Evolutionary conservation across 2,329 filamentous ascomycete genomes (phyloP).

Genomic region (Pyrenochaeta sp.): DNA sequence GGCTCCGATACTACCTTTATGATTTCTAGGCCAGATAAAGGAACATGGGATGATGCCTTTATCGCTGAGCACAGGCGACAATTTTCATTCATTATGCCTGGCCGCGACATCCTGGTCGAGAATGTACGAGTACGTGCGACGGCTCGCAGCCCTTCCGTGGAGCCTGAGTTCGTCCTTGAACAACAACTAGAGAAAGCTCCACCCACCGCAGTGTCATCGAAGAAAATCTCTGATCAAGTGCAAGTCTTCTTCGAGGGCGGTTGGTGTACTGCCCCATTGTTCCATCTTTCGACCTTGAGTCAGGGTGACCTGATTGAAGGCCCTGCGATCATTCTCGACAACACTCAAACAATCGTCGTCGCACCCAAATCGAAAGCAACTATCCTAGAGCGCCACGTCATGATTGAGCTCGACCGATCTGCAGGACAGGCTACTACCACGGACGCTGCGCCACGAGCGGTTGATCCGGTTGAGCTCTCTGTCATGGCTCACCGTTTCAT

Average conservation of each 20-base stretch:
- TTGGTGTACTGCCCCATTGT: conserved; percentile 79
- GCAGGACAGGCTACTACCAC: not conserved
- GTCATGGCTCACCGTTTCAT: conserved; percentile 67
- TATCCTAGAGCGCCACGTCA: conserved; percentile 49
- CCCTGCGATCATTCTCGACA: conserved; percentile 83
- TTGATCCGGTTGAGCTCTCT: conserved; percentile 63
- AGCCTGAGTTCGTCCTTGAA: conserved; percentile 16
- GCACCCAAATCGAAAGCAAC: conserved; percentile 75
- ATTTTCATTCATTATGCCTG: conserved; percentile 53
- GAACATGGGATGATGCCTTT: conserved; percentile 75
- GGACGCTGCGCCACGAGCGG: not conserved
- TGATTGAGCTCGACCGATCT: conserved; percentile 43
- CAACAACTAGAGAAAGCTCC: conserved; percentile 23
- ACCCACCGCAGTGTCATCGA: conserved; percentile 9
- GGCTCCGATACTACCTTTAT: conserved; percentile 88
- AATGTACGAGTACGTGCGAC: conserved; percentile 55
- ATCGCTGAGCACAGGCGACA: conserved; percentile 51
- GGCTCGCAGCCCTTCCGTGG: conserved; percentile 11
- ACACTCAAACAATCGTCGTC: conserved; percentile 87
- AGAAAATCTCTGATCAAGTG: conserved; percentile 7
- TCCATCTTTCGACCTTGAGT: conserved; percentile 72
- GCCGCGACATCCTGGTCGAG: conserved; percentile 54
- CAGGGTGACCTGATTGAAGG: conserved; percentile 55
- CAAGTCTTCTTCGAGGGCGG: conserved; percentile 36
- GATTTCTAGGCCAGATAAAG: conserved; percentile 69